Percentiles rank a stretch among this genome's conserved stretches.
Conservation (phyloP, 192 early-diverging fungal species). For the Entomortierella parvispora region DNA sequence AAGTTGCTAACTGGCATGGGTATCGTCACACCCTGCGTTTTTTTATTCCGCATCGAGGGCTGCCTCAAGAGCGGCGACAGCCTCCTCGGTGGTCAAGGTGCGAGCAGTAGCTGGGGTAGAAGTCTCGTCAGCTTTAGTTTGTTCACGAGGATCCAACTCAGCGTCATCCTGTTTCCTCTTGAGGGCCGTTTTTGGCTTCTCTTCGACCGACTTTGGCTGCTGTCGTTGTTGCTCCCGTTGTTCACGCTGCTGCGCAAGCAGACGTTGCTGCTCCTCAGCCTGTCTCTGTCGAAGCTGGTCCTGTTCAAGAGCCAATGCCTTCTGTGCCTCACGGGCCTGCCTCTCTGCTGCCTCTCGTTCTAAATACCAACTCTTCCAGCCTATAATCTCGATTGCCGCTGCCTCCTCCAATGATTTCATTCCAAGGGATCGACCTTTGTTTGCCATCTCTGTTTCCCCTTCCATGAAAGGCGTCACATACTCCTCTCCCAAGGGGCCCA, state of each 20-base stretch:
- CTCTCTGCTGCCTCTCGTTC: constrained; percentile 24
- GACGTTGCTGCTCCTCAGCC: background rate
- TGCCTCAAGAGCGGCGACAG: too few relatives aligned
- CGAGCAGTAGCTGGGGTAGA: too few relatives aligned
- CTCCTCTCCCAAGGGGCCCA: constrained; percentile 52
- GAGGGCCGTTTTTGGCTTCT: too few relatives aligned
- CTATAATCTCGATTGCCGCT: constrained; percentile 52
- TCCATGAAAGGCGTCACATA: constrained; percentile 46
- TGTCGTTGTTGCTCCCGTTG: background rate
- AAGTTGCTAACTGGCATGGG: too few relatives aligned
- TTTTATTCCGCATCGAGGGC: too few relatives aligned
- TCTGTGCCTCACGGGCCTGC: constrained; percentile 4
- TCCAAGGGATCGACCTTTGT: constrained; percentile 38
- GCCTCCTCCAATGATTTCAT: constrained; percentile 47
- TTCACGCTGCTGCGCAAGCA: background rate
- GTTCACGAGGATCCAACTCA: too few relatives aligned
- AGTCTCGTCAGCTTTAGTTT: too few relatives aligned
- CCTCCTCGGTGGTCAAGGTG: too few relatives aligned
- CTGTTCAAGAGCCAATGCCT: background rate
- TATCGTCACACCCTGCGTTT: too few relatives aligned
- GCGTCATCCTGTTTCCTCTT: too few relatives aligned
- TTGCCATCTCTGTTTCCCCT: constrained; percentile 20
- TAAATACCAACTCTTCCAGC: constrained; percentile 47
- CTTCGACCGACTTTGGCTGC: too few relatives aligned
- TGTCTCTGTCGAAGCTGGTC: background rate